Evolutionary conservation across 257 asterid species (phyloP).

Genomic region (Lithospermum erythrorhizon): DNA sequence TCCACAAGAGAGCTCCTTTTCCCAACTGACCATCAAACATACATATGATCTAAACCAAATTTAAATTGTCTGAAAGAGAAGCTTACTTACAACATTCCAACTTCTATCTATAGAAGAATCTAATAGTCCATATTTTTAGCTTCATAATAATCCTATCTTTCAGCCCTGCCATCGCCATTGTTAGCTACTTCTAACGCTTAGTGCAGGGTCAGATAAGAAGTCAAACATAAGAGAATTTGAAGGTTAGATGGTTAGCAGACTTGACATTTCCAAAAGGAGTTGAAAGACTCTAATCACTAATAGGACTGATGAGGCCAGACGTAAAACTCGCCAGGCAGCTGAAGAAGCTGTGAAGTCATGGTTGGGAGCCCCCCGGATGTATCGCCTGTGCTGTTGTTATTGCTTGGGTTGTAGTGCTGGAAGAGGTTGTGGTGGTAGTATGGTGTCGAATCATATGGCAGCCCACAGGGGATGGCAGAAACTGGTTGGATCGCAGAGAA

Average conservation of each 20-base stretch:
- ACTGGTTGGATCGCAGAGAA: slow-evolving; percentile 44
- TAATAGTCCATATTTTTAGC: neutral
- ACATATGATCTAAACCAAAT: slow-evolving; percentile 11
- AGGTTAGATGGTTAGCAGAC: slow-evolving; percentile 3
- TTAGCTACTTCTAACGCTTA: slow-evolving; percentile 1
- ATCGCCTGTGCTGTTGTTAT: slow-evolving; percentile 9
- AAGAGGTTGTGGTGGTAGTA: slow-evolving; percentile 39
- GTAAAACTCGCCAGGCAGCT: slow-evolving; percentile 49
- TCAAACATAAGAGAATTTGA: neutral
- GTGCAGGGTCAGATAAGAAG: neutral
- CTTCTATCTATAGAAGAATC: slow-evolving; percentile 10
- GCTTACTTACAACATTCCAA: slow-evolving; percentile 34
- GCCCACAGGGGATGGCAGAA: slow-evolving; percentile 44
- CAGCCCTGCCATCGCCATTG: neutral
- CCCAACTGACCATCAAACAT: slow-evolving; percentile 1
- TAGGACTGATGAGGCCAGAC: slow-evolving; percentile 86
- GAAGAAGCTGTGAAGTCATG: slow-evolving; percentile 37
- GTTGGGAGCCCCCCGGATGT: slow-evolving; percentile 18
- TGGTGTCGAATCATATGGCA: slow-evolving; percentile 41
- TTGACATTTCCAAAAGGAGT: slow-evolving; percentile 24
- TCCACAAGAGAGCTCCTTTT: slow-evolving; percentile 31
- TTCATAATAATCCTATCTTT: neutral
- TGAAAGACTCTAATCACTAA: slow-evolving; percentile 12
- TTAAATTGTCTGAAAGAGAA: slow-evolving; percentile 7
- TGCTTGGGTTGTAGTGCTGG: slow-evolving; percentile 36